Evolutionary conservation across 345 rosid genomes (phyloP), one percentile per base, ranked within the genome.

Genomic region (Iberis pinnata): DNA sequence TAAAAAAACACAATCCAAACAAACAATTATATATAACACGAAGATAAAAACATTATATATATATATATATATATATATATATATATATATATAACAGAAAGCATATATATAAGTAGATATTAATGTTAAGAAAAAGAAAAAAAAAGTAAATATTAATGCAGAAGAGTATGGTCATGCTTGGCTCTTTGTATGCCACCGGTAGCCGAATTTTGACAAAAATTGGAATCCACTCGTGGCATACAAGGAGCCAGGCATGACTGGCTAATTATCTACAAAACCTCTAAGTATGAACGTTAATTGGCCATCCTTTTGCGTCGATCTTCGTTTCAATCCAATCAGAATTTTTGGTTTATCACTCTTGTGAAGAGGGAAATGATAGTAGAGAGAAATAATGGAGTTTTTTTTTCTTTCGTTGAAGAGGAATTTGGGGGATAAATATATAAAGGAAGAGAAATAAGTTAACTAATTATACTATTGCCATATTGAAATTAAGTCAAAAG

Each of bases 121-220:
- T n/a, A n/a, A n/a, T n/a, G n/a, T n/a, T n/a, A n/a, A n/a, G n/a
- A n/a, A n/a, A n/a, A n/a, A n/a, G n/a, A n/a, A n/a, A n/a, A n/a
- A n/a, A n/a, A n/a, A n/a, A n/a, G n/a, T n/a, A n/a, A n/a, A 2
- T 22, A 6, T 22, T 22, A 29, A 29, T 29, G 29, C 33, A 32
- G 10, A 32, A 9, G 13, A 1, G 3, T 43, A 0, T 43, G 27
- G 53, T 65, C 60, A 65, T 65, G 70, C 70, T 65, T 65, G 65
- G 5, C 60, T 65, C 65, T 58, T 65, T 44, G 65, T 51, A 65
- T 33, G 70, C 70, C 25, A 22, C 25, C 25, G 6, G 6, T 22
- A 22, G 25, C 25, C 25, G 25, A 22, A 2, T 22, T 22, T 3
- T 22, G 6, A 22, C 25, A 3, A 22, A 22, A 22, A 22, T 22